Evolutionary conservation across 495 filamentous ascomycete genomes (phyloP), one percentile per base, ranked within the genome.

Genomic region (Chaetomium tenue): DNA sequence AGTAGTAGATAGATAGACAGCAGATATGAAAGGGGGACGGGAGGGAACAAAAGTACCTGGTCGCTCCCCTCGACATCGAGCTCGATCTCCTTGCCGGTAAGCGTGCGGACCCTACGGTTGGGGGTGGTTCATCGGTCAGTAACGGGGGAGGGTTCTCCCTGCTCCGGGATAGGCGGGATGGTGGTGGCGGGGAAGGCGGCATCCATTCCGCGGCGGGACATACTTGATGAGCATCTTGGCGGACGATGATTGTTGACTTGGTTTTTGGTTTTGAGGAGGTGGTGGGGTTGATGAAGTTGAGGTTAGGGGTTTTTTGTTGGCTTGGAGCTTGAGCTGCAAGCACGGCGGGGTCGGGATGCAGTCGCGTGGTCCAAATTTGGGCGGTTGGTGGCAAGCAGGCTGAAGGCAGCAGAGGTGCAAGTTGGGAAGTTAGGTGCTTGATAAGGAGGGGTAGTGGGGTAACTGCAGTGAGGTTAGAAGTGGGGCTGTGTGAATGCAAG

Each of bases 61-160:
- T 96, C 93, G 69, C 93, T 88, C 30, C 72, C 72, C 80, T 98
- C 94, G 72, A 98, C 95, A 75, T 98, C 92, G 61, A 98, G 86
- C 80, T 97, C 93, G 78, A 98, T 98, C 79, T 98, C 91, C 82
- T 98, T 97, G 71, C 94, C 95, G 58, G 94, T 98, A 62, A 98
- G 87, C 70, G 94, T 98, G 72, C 94, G 90, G 76, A 98, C 94
- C 82, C 94, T 98, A 37, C 8, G 8, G 33, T 37, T 37, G 33
- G 6, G 33, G 26, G 42, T 9, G 28, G 20, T 9, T 51, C 1
- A n/a, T 56, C 20, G n/a, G 39, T 40, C 22, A 52, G 18, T 42
- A n/a, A 40, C 39, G 33, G 26, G 22, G 22, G 33, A 12, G 33
- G 33, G 33, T 37, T 8, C 33, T 37, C 33, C 33, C 33, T 37